Base-by-base conservation (phyloP, 257 asterid genomes). In the Solanum appendiculatum region DNA sequence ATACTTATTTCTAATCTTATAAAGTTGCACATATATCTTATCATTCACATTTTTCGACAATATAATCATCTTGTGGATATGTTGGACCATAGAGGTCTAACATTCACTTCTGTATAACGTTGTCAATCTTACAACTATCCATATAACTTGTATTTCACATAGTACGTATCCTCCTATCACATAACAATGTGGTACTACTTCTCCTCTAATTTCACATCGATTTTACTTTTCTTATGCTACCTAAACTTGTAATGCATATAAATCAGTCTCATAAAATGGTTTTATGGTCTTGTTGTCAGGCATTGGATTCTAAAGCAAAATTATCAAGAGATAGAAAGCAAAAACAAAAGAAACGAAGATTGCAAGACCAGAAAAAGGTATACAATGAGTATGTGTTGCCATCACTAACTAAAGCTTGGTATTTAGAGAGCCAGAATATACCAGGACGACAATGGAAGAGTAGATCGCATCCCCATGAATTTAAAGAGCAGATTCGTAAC, bases 391-490 rank as follows among this genome's bases (percentile, higher is more conserved):
- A 39, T 39, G 12, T 39, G 56, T 39, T 75, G 83, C 14, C n/a
- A 77, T 77, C 83, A 77, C 83, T 9, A 15, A 88, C 88, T 85
- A 91, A 89, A 94, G 88, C 85, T 89, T 82, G 85, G 89, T 81
- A 88, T 77, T 92, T 87, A 94, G 92, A 92, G 96, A 93, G 90
- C 91, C 93, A 87, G 94, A 93, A 91, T 89, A 88, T 97, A 97
- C 99, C 99, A 97, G 96, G 99, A 94, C 85, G 98, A 98, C 93
- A 97, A 86, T 48, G 99, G 99, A 81, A 97, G 96, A 89, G 95
- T 89, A 89, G 98, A 92, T 89, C 98, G 93, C 97, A 92, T 96
- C 87, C 99, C 99, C 99, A 96, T 96, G 92, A 20, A 94, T 91
- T 48, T 93, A 92, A 97, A 97, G 91, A 97, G 93, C 6, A 98